These are phyloP conservation scores for Trichoderma sp. DNA, from an alignment of 2,329 filamentous ascomycete species.

Conservation along the genomic window DNA sequence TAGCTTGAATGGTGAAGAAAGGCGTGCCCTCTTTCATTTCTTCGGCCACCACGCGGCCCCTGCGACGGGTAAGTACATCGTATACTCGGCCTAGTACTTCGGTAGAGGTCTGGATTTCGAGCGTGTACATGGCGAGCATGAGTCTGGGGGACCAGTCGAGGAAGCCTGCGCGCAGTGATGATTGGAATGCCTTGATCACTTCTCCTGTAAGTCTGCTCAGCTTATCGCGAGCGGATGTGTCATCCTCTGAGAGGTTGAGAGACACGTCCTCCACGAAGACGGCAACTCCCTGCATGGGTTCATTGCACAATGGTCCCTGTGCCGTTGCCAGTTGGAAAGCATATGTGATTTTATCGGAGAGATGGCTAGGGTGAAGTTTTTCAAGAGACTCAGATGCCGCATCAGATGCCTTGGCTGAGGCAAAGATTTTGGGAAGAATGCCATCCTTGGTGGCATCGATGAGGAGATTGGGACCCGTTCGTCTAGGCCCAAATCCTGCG, in stretches of 20 bases:
- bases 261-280: conserved; percentile 82
- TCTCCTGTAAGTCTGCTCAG: conserved; percentile 85
- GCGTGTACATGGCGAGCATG: conserved; percentile 95
- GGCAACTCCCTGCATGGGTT: conserved; percentile 89
- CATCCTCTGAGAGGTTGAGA: conserved; percentile 55
- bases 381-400: conserved; percentile 44
- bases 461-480: conserved; percentile 84
- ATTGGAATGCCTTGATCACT: conserved; percentile 84
- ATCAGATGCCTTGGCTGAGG: conserved; percentile 34
- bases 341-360: conserved; percentile 87
- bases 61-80: conserved; percentile 91
- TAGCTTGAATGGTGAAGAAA: conserved; percentile 89
- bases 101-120: conserved; percentile 94
- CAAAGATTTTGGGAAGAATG: conserved; percentile 70
- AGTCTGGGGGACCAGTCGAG: conserved; percentile 95
- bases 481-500: conserved; percentile 81
- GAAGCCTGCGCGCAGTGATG: conserved; percentile 80
- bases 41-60: conserved; percentile 85
- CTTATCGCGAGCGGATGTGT: conserved; percentile 60
- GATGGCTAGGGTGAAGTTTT: conserved; percentile 60
- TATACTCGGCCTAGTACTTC: conserved; percentile 96
- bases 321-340: conserved; percentile 90
- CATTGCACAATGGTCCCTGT: conserved; percentile 87
- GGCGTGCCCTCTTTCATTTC: conserved; percentile 92
- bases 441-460: conserved; percentile 76